A percentile compares a stretch with the other conserved stretches of the same genome.
phyloP scores from a whole-genome alignment of 1,284 basidiomycete genomes.

The Apiotrichum veenhuisii region DNA sequence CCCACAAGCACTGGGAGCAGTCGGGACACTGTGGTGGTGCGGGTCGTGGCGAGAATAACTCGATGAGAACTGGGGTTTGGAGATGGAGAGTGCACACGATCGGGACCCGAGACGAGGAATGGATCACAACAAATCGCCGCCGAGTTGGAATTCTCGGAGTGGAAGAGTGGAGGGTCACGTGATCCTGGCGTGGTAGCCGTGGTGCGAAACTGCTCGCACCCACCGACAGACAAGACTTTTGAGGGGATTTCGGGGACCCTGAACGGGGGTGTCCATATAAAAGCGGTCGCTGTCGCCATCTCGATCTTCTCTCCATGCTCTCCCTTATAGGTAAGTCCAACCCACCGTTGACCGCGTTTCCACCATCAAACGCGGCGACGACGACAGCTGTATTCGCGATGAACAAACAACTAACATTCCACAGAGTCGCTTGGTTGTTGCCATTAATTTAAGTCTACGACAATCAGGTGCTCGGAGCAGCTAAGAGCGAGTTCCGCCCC shows the following conservation, averaged over 20 bases:
- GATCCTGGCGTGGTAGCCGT: background rate
- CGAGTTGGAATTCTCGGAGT: background rate
- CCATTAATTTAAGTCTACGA: slow-evolving; percentile 19
- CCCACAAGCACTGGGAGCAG: background rate
- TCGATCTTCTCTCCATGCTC: slow-evolving; percentile 18
- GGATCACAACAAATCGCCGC: background rate
- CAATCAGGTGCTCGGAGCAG: slow-evolving; percentile 40
- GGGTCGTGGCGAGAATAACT: background rate
- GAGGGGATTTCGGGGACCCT: no score
- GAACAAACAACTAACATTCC: slow-evolving; percentile 8
- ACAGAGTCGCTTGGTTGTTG: slow-evolving; percentile 39
- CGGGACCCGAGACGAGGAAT: no score
- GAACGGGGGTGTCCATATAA: background rate
- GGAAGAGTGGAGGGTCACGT: background rate
- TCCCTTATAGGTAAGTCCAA: slow-evolving; percentile 34
- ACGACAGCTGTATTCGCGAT: no score
- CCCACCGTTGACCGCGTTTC: background rate
- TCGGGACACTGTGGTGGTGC: background rate
- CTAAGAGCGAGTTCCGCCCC: slow-evolving; percentile 32
- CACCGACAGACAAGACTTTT: no score
- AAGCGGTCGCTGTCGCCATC: background rate
- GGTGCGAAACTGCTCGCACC: background rate
- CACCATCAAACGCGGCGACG: background rate
- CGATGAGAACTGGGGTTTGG: background rate
- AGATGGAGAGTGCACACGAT: no score